Evolutionary conservation across 331 rosid species (phyloP).

Genomic region (Rosa hybrid): DNA sequence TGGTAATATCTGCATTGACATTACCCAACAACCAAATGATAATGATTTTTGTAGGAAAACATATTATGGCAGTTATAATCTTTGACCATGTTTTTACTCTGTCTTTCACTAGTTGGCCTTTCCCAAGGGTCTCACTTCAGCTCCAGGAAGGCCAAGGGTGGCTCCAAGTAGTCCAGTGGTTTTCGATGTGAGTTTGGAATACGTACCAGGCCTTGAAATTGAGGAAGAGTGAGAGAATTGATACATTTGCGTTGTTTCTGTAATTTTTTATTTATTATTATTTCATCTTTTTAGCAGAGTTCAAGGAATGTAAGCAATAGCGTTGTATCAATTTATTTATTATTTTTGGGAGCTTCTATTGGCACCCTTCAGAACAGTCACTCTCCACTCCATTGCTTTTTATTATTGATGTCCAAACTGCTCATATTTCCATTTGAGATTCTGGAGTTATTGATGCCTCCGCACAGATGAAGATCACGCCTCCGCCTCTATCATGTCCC

Average conservation of each 20-base stretch:
- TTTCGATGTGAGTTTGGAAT: constrained; percentile 91
- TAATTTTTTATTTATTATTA: neutral
- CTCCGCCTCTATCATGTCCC: too few relatives aligned
- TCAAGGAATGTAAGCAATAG: constrained; percentile 4
- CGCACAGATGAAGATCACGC: too few relatives aligned
- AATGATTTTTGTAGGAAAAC: neutral
- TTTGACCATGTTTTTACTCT: neutral
- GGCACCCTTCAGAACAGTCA: neutral
- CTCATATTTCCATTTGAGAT: too few relatives aligned
- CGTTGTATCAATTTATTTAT: neutral
- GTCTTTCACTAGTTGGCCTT: constrained; percentile 72
- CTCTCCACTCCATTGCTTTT: neutral
- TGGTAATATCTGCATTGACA: neutral
- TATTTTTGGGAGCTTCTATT: neutral
- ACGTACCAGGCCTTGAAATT: constrained; percentile 72
- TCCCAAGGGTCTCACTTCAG: constrained; percentile 90
- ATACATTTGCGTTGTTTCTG: neutral
- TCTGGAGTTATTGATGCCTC: too few relatives aligned
- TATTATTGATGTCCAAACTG: too few relatives aligned
- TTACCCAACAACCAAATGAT: neutral
- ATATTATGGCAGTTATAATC: neutral
- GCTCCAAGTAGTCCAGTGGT: constrained; percentile 90
- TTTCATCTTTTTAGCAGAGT: neutral
- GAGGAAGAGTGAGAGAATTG: constrained; percentile 54
- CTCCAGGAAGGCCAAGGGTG: constrained; percentile 99